phyloP scores from a whole-genome alignment of 148 eudicot genomes.

The Simmondsia chinensis region DNA sequence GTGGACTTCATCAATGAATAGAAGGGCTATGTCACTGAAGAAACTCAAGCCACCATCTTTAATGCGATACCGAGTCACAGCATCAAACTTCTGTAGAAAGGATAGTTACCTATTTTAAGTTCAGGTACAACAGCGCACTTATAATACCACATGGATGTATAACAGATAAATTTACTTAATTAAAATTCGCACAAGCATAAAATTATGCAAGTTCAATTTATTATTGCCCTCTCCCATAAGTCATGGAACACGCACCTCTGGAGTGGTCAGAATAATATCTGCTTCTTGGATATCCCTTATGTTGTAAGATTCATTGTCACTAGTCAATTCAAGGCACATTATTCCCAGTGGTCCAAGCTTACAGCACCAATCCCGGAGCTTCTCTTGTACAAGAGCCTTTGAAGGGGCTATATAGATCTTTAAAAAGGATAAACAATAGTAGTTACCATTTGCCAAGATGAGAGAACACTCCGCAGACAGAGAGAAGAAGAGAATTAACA shows the following conservation, averaged over 20 bases:
- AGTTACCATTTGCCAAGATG: neutral
- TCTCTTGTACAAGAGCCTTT: conserved; percentile 97
- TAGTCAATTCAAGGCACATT: conserved; percentile 88
- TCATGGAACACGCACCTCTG: conserved; percentile 59
- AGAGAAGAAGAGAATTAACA: neutral
- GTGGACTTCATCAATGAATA: conserved; percentile 98
- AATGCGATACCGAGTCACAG: conserved; percentile 86
- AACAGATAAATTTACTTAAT: no score
- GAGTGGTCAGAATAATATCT: conserved; percentile 88
- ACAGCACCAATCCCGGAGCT: conserved; percentile 79
- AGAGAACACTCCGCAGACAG: neutral
- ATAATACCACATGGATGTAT: no score
- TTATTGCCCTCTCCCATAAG: no score
- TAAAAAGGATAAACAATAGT: conserved; percentile 1
- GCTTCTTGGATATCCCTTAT: conserved; percentile 74
- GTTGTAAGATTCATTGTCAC: conserved; percentile 79
- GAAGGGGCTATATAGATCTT: conserved; percentile 97
- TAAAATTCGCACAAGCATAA: neutral
- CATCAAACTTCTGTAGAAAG: conserved; percentile 81
- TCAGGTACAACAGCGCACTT: conserved; percentile 6
- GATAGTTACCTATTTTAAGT: conserved; percentile 6
- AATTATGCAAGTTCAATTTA: no score
- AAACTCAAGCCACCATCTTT: conserved; percentile 90
- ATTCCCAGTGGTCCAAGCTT: conserved; percentile 70
- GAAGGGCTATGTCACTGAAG: conserved; percentile 91